Conservation (phyloP, 1,139 yeast species). For the Kodamaea ohmeri region DNA sequence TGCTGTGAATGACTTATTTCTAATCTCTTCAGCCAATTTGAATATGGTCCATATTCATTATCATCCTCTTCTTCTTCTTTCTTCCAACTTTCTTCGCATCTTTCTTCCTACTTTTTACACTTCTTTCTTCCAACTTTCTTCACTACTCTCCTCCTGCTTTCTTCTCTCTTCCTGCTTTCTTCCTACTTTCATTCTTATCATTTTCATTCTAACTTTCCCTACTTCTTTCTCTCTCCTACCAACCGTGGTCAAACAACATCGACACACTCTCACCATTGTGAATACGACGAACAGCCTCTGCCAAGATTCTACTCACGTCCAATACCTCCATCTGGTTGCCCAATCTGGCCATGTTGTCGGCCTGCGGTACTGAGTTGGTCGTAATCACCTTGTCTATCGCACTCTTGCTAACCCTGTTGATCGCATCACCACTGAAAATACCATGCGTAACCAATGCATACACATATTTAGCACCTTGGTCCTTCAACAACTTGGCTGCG, state of each 20-base stretch:
- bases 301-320: constrained; percentile 84
- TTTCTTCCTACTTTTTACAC: no score
- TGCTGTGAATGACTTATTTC: no score
- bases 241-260: constrained; percentile 87
- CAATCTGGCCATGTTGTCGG: constrained; percentile 51
- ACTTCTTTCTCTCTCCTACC: no score
- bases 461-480: constrained; percentile 86
- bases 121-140: no score
- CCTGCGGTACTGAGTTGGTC: constrained; percentile 93
- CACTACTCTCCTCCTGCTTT: no score
- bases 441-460: constrained; percentile 93
- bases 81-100: no score
- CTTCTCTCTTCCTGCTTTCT: no score
- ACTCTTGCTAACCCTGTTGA: constrained; percentile 63
- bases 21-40: no score
- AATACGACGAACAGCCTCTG: constrained; percentile 92
- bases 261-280: constrained; percentile 97
- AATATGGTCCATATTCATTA: no score
- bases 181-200: neutral
- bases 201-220: neutral
- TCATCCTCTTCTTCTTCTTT: no score
- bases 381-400: constrained; percentile 82
- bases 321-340: constrained; percentile 66
- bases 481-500: constrained; percentile 87
- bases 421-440: constrained; percentile 87